These are phyloP conservation scores for Rhizopogon vulgaris DNA, from an alignment of 768 basidiomycete genomes.

Conservation along the genomic window DNA sequence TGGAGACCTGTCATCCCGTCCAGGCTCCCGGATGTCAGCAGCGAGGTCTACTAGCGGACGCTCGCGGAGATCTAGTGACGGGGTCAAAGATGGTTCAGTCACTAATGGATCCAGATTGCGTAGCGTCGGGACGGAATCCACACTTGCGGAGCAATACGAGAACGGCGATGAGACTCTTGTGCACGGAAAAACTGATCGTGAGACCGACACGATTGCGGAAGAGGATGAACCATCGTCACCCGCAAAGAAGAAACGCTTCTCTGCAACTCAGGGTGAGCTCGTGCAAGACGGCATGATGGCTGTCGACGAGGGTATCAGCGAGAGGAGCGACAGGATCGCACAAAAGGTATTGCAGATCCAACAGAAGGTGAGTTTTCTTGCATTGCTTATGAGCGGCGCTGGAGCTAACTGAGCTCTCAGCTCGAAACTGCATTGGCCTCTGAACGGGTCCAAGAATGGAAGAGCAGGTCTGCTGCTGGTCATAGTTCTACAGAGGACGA, in stretches of 20 bases:
- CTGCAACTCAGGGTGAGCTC: conserved; percentile 56
- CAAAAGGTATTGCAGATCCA: conserved; percentile 87
- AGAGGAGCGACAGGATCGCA: conserved; percentile 82
- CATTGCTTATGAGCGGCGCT: neutral
- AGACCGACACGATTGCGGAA: conserved; percentile 51
- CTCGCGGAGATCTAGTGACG: conserved; percentile 59
- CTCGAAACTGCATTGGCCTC: conserved; percentile 68
- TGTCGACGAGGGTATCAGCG: conserved; percentile 81
- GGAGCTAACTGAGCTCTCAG: conserved; percentile 31
- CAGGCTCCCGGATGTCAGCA: conserved; percentile 59
- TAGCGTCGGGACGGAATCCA: conserved; percentile 75
- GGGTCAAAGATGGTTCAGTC: conserved; percentile 33
- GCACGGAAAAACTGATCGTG: conserved; percentile 32
- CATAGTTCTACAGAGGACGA: conserved; percentile 37
- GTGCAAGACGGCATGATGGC: conserved; percentile 77
- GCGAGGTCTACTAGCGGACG: conserved; percentile 44
- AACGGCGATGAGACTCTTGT: conserved; percentile 34
- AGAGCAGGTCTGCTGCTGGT: conserved; percentile 21
- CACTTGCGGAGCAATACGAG: conserved; percentile 64
- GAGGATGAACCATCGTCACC: conserved; percentile 44
- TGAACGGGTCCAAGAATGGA: conserved; percentile 38
- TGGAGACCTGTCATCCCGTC: conserved; percentile 50
- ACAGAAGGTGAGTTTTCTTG: conserved; percentile 63
- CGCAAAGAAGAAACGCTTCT: conserved; percentile 71
- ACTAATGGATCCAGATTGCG: conserved; percentile 39